Conservation (phyloP, 345 rosid species). For the Nephelium lappaceum region DNA sequence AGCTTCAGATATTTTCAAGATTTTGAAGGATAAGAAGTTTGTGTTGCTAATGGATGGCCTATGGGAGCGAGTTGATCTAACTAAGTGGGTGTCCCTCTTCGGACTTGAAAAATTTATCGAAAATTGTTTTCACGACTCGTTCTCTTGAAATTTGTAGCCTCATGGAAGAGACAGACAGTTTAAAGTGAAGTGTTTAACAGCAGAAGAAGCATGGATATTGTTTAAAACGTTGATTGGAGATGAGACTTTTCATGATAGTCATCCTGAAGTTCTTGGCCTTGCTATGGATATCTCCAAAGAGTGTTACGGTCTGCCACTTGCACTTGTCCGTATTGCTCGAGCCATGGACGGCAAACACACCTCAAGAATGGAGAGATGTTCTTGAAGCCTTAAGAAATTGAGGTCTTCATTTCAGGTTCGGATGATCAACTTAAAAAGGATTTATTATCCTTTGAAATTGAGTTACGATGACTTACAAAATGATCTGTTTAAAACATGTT, state of each 20-base stretch:
- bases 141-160: conserved; percentile 23
- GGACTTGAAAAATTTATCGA: background rate
- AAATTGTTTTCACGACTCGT: conserved; percentile 31
- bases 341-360: conserved; percentile 22
- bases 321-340: background rate
- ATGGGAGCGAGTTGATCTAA: no score
- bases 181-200: conserved; percentile 16
- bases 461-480: background rate
- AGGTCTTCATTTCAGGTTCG: no score
- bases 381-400: no score
- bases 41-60: conserved; percentile 15
- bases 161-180: conserved; percentile 29
- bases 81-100: conserved; percentile 29
- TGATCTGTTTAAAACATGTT: conserved; percentile 6
- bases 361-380: no score
- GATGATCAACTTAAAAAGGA: no score
- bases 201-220: conserved; percentile 10
- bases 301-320: background rate
- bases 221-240: conserved; percentile 25
- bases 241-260: background rate
- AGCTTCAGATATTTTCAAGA: background rate
- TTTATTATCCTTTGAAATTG: no score
- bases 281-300: conserved; percentile 14
- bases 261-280: conserved; percentile 4
- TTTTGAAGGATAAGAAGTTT: conserved; percentile 13